Evolutionary conservation across 306 rosid species (phyloP), one percentile per base, ranked within the genome.

Genomic region (Ormosia emarginata): DNA sequence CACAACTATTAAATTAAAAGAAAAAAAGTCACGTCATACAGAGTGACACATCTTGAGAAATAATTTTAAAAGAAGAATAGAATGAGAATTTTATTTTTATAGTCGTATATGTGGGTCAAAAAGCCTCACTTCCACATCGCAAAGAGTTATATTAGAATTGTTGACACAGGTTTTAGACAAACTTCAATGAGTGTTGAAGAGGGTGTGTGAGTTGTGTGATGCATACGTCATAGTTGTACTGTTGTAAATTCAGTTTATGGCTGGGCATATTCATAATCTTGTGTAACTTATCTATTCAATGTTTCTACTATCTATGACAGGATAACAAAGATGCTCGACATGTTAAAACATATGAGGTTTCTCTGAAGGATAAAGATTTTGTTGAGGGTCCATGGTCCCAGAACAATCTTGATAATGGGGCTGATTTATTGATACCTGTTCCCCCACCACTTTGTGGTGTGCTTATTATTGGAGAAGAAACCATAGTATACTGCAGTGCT

Each of bases 371-470:
- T 83, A 93, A 95, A 82, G 98, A 93, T 85, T 95, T 95, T 88
- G 92, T 88, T 66, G 99, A 93, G 88, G 99, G 99, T 64, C 97
- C 99, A 34, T 95, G 97, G 99, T 84, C 98, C 37, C 98, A 88
- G 69, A 93, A 89, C 91, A 93, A 93, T 78, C 98, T 95, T 70
- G 99, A 95, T 83, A 93, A 92, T 82, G 99, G 99, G 57, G 98
- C 99, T 79, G 94, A 92, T 68, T 83, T 95, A 76, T 87, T 95
- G 71, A 95, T 95, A 84, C 98, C 99, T 0, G 99, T 95, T 68
- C 99, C 99, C 73, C 92, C 97, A 15, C 99, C 99, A 33, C 94
- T 95, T 11, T 95, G 98, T 43, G 99, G 99, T 5, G 99, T 95
- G 75, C 89, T 95, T 83, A 93, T 95, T 83, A 88, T 95, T 49